These are phyloP conservation scores for Akanthomyces dipterigenus DNA, from an alignment of 2,329 filamentous ascomycete genomes.

Conservation along the genomic window DNA sequence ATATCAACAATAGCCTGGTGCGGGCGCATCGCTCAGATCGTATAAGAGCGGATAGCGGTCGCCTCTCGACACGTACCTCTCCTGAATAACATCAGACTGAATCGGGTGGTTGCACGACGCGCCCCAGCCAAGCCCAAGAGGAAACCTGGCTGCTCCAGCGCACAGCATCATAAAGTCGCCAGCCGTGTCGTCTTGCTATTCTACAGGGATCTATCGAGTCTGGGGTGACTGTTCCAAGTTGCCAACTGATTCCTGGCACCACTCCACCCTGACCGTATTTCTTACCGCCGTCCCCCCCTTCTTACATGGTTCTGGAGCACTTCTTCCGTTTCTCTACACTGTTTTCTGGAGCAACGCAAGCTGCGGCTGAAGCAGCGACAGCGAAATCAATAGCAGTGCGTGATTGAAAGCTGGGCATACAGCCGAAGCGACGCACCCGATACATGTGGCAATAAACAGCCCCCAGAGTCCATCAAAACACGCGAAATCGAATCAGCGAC, in stretches of 20 bases:
- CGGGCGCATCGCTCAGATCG: slow-evolving; percentile 1
- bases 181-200: slow-evolving; percentile 2
- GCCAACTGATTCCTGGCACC: slow-evolving; percentile 2
- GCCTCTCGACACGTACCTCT: background rate
- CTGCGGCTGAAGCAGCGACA: background rate
- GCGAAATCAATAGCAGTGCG: background rate
- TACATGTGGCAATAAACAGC: background rate
- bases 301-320: background rate
- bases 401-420: background rate
- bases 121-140: background rate
- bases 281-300: background rate
- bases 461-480: background rate
- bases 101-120: background rate
- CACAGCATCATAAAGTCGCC: background rate
- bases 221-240: slow-evolving; percentile 3
- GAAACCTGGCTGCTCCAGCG: background rate
- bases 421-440: background rate
- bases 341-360: background rate
- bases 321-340: background rate
- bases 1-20: background rate
- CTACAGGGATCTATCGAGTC: background rate
- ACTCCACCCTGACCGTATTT: slow-evolving; percentile 10
- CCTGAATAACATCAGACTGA: background rate
- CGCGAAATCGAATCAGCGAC: background rate
- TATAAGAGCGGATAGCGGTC: background rate